Conservation (phyloP, 2,329 filamentous ascomycete species). For the Sclerotinia minor region DNA sequence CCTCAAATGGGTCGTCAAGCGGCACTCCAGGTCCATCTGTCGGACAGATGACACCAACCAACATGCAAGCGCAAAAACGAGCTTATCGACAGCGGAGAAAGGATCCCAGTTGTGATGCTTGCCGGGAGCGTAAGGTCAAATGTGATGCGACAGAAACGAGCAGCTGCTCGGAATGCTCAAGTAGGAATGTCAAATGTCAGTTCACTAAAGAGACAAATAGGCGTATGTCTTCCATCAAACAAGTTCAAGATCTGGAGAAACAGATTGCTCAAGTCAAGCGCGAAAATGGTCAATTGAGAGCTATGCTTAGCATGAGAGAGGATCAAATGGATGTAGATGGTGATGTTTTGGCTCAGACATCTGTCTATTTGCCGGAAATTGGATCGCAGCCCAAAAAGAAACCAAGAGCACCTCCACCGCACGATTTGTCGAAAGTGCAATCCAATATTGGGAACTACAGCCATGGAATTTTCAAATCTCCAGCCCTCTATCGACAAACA, state of each 20-base stretch:
- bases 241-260: conserved; percentile 94
- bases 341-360: conserved; percentile 45
- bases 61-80: conserved; percentile 76
- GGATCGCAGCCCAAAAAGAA: conserved; percentile 65
- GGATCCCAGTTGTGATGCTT: conserved; percentile 95
- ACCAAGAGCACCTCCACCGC: conserved; percentile 59
- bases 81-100: conserved; percentile 94
- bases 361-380: conserved; percentile 62
- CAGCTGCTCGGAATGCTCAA: conserved; percentile 96
- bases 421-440: conserved; percentile 71
- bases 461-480: conserved; percentile 77
- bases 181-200: conserved; percentile 93
- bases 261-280: conserved; percentile 79
- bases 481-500: conserved; percentile 63
- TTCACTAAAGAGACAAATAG: conserved; percentile 99
- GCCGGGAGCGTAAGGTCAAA: conserved; percentile 80
- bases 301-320: conserved; percentile 53
- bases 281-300: conserved; percentile 73
- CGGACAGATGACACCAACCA: conserved; percentile 45
- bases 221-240: conserved; percentile 99
- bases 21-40: conserved; percentile 53
- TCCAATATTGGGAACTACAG: conserved; percentile 71
- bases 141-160: conserved; percentile 96
- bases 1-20: conserved; percentile 58
- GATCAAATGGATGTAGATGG: conserved; percentile 48